Conservation (phyloP, 768 basidiomycete species). For the Hygrophorus russula region DNA sequence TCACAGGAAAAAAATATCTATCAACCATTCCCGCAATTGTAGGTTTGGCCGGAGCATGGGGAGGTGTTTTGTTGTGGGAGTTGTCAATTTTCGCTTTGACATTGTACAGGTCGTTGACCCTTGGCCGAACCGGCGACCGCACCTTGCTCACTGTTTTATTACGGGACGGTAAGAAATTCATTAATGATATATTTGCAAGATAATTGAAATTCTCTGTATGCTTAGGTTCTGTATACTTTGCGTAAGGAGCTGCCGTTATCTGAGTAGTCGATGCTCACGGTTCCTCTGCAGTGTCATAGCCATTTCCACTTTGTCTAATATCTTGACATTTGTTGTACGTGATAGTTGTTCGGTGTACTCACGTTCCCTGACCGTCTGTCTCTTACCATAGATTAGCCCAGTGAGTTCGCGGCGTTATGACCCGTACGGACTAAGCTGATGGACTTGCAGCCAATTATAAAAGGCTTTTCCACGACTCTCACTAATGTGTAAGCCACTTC, state of each 20-base stretch:
- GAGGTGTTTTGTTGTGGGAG: constrained; percentile 28
- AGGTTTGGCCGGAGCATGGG: constrained; percentile 27
- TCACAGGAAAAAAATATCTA: neutral
- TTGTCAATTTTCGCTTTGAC: constrained; percentile 28
- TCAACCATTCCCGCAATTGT: neutral
- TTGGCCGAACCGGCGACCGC: constrained; percentile 13
- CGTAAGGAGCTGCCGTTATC: constrained; percentile 11
- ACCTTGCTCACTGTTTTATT: constrained; percentile 23
- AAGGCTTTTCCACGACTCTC: constrained; percentile 21
- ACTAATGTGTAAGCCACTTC: constrained; percentile 22
- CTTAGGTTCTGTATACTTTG: constrained; percentile 28
- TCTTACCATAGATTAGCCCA: constrained; percentile 16
- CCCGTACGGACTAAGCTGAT: neutral
- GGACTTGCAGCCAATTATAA: constrained; percentile 17
- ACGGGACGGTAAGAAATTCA: constrained; percentile 24
- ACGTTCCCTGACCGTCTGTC: neutral
- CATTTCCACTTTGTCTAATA: constrained; percentile 24
- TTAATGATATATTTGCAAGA: neutral
- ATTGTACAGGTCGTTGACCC: constrained; percentile 23
- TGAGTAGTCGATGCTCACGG: neutral
- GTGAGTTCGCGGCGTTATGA: constrained; percentile 13
- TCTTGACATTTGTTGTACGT: constrained; percentile 7
- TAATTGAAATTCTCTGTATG: neutral
- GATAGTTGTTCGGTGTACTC: neutral
- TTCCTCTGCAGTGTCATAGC: constrained; percentile 21